Evolutionary conservation across 176 grass and related monocot species (phyloP).

Genomic region (Triticum dicoccoides): DNA sequence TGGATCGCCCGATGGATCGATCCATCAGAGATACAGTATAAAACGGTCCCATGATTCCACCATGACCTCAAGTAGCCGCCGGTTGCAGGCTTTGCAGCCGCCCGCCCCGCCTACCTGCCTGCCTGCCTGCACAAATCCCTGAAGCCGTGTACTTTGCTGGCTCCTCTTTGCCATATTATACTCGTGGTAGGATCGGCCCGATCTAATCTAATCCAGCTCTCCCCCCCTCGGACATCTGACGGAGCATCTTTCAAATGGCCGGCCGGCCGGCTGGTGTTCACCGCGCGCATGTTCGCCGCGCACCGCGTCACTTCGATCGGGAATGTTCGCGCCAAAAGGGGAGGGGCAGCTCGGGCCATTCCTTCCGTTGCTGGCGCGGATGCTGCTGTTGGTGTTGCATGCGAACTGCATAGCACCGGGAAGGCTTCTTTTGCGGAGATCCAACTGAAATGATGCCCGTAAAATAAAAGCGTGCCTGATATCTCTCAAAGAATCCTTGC

Average conservation of each 20-base stretch:
- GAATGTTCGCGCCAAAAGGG: slow-evolving; percentile 35
- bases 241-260: not conserved
- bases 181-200: not conserved
- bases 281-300: slow-evolving; percentile 34
- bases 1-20: not conserved
- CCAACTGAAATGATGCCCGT: slow-evolving; percentile 28
- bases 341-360: not conserved
- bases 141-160: slow-evolving; percentile 12
- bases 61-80: slow-evolving; percentile 16
- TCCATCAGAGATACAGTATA: not conserved
- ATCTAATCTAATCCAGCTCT: not conserved
- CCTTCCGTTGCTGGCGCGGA: not conserved
- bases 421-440: slow-evolving; percentile 11
- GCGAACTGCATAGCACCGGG: not conserved
- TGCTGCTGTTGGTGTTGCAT: not conserved
- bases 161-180: not conserved
- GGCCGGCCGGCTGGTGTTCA: not conserved
- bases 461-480: slow-evolving; percentile 21
- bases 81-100: not conserved
- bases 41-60: slow-evolving; percentile 22
- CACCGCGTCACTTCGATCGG: slow-evolving; percentile 1
- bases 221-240: not conserved
- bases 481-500: slow-evolving; percentile 39
- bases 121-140: not conserved
- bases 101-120: not conserved